Conservation (phyloP, 108 stramenopile genomes). For the Nitzschia sp. region DNA sequence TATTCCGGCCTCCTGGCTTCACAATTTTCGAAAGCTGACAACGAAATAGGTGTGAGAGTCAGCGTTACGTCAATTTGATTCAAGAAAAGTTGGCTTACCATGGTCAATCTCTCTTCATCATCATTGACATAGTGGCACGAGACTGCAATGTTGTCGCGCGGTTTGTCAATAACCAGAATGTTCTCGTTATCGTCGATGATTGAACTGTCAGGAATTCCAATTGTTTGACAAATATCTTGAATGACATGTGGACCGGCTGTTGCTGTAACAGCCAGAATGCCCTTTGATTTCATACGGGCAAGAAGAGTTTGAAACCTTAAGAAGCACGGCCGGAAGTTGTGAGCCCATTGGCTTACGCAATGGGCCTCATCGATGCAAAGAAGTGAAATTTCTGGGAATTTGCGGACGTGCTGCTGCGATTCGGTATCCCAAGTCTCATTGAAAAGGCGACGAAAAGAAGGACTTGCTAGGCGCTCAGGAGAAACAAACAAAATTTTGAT, state of each 20-base stretch:
- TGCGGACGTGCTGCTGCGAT: constrained; percentile 54
- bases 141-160: constrained; percentile 90
- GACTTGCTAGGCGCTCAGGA: constrained; percentile 88
- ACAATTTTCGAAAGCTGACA: constrained; percentile 58
- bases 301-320: constrained; percentile 71
- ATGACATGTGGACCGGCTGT: constrained; percentile 86
- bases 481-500: constrained; percentile 89
- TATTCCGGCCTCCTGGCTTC: constrained; percentile 26
- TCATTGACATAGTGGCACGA: constrained; percentile 44
- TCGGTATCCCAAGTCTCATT: constrained; percentile 65
- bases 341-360: constrained; percentile 92
- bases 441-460: constrained; percentile 88
- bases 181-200: constrained; percentile 29
- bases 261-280: constrained; percentile 89
- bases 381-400: constrained; percentile 82
- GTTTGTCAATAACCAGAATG: constrained; percentile 58
- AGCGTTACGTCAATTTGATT: background rate
- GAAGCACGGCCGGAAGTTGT: constrained; percentile 96
- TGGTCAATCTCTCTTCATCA: constrained; percentile 64
- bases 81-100: constrained; percentile 34
- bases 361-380: constrained; percentile 97
- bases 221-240: constrained; percentile 76
- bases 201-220: constrained; percentile 51
- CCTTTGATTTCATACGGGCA: constrained; percentile 64
- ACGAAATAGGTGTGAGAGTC: constrained; percentile 2